phyloP scores from a whole-genome alignment of 495 filamentous ascomycete species.

The Neurospora discreta region DNA sequence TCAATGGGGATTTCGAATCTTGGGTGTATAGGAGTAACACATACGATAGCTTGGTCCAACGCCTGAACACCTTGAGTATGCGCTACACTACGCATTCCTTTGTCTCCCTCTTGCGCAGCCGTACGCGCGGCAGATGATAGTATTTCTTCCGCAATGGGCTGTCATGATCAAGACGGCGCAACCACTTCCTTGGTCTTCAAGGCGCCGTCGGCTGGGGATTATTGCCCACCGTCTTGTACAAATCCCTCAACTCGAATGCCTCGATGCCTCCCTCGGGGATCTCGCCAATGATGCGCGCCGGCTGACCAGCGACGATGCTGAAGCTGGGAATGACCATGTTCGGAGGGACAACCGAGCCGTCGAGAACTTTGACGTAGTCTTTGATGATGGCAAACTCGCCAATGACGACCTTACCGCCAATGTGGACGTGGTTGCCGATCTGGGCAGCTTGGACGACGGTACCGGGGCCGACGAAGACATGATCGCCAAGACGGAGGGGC shows the following conservation, averaged over 20 bases:
- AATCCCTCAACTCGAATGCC: slow-evolving; percentile 44
- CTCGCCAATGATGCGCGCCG: slow-evolving; percentile 74
- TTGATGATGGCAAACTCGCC: slow-evolving; percentile 84
- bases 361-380: slow-evolving; percentile 75
- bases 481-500: slow-evolving; percentile 82
- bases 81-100: neutral
- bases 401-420: slow-evolving; percentile 62
- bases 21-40: neutral
- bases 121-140: neutral
- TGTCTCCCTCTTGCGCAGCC: neutral
- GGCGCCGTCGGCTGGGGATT: slow-evolving; percentile 29
- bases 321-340: slow-evolving; percentile 89
- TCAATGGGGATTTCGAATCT: neutral
- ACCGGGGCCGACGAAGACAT: slow-evolving; percentile 72
- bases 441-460: slow-evolving; percentile 68
- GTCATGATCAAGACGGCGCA: neutral
- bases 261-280: slow-evolving; percentile 66
- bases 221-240: slow-evolving; percentile 44
- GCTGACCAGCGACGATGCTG: slow-evolving; percentile 71
- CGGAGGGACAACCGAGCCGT: slow-evolving; percentile 68
- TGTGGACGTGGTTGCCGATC: slow-evolving; percentile 71
- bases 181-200: too few species aligned
- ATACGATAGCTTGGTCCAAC: neutral
- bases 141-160: neutral
- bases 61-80: neutral